Evolutionary conservation across 192 early-diverging fungal genomes (phyloP).

Genomic region (Coemansia asiatica): DNA sequence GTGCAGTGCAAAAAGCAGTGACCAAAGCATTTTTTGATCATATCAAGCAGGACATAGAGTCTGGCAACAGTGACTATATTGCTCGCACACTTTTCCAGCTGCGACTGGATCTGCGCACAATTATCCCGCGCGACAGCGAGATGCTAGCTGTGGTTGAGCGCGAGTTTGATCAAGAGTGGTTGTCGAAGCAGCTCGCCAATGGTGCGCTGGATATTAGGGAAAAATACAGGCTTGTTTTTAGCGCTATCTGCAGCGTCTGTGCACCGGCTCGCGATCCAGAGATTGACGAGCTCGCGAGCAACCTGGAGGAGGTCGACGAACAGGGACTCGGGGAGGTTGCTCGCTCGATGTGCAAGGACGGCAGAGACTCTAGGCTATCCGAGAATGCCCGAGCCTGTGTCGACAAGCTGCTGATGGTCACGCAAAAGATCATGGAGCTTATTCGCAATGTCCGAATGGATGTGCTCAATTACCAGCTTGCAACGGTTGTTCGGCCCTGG

Average conservation of each 20-base stretch:
- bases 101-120: conserved; percentile 25
- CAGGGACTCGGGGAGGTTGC: not conserved
- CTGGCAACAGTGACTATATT: conserved; percentile 25
- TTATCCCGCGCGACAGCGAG: conserved; percentile 20
- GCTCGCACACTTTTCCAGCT: conserved; percentile 21
- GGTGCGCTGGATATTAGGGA: conserved; percentile 21
- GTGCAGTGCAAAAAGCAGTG: conserved; percentile 28
- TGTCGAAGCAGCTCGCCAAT: conserved; percentile 14
- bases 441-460: conserved; percentile 33
- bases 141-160: conserved; percentile 19
- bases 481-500: conserved; percentile 43
- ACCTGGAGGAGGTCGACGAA: conserved; percentile 8
- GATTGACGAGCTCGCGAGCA: conserved; percentile 8
- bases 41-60: conserved; percentile 17
- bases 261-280: conserved; percentile 29
- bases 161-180: conserved; percentile 38
- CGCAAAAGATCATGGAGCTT: conserved; percentile 19
- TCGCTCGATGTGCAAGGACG: not conserved
- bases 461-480: conserved; percentile 42
- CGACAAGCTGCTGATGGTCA: conserved; percentile 14
- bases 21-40: conserved; percentile 24
- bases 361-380: not conserved
- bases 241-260: conserved; percentile 28
- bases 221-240: conserved; percentile 20
- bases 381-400: conserved; percentile 5